A percentile compares a stretch with the other conserved stretches of the same genome.
These are phyloP conservation scores for Colletotrichum noveboracense DNA, from an alignment of 2,329 filamentous ascomycete species.

Conservation along the genomic window DNA sequence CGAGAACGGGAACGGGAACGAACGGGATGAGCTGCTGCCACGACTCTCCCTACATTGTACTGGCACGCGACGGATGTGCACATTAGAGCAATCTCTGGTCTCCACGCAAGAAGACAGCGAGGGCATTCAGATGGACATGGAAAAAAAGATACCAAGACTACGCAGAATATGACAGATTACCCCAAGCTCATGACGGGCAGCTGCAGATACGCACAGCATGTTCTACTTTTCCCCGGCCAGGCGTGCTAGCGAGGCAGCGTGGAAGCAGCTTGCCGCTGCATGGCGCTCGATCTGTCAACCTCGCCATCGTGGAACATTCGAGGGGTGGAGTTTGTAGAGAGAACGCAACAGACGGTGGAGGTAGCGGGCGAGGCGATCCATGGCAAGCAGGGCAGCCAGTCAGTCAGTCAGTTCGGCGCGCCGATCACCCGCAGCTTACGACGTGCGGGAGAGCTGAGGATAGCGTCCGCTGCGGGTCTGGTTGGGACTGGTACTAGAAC, in stretches of 20 bases:
- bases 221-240: background rate
- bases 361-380: background rate
- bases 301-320: background rate
- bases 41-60: background rate
- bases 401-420: background rate
- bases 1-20: background rate
- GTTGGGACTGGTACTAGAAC: background rate
- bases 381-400: background rate
- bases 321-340: background rate
- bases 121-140: background rate
- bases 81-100: background rate
- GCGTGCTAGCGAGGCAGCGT: background rate
- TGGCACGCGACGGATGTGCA: background rate
- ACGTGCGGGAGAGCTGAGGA: background rate
- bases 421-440: background rate
- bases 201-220: background rate
- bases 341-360: background rate
- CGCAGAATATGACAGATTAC: background rate
- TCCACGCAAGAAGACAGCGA: background rate
- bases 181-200: background rate
- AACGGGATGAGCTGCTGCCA: background rate
- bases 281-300: slow-evolving; percentile 2
- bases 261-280: slow-evolving; percentile 14
- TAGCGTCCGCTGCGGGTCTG: background rate
- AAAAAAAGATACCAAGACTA: slow-evolving; percentile 11